Conservation (phyloP, 768 basidiomycete genomes). For the Floccularia luteovirens region DNA sequence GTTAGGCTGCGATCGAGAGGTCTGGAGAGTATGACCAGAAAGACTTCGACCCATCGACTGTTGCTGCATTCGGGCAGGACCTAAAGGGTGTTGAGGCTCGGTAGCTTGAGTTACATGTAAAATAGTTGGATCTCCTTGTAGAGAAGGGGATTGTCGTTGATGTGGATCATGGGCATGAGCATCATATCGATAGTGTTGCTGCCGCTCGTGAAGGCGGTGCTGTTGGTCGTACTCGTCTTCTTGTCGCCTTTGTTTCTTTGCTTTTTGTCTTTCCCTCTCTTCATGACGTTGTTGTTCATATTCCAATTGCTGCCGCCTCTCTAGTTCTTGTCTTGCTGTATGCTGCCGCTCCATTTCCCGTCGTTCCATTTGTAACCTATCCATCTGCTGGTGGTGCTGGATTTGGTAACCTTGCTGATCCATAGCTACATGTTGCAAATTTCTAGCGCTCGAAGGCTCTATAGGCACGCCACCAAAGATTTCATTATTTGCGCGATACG, state of each 20-base stretch:
- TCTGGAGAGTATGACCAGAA: too few relatives aligned
- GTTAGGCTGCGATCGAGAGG: constrained; percentile 13
- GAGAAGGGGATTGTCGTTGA: constrained; percentile 12
- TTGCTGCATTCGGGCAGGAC: too few relatives aligned
- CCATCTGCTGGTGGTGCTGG: constrained; percentile 12
- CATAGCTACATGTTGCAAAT: constrained; percentile 7
- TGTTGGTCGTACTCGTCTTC: constrained; percentile 13
- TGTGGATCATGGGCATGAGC: constrained; percentile 13
- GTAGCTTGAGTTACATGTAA: too few relatives aligned
- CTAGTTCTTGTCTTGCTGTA: constrained; percentile 9
- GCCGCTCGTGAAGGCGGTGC: constrained; percentile 11
- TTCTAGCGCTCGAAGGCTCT: constrained; percentile 5
- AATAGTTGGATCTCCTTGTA: too few relatives aligned
- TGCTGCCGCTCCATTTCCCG: constrained; percentile 13
- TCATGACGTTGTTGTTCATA: constrained; percentile 10
- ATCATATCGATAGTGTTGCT: constrained; percentile 13
- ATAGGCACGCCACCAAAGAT: constrained; percentile 21
- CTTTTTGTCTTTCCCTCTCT: constrained; percentile 12
- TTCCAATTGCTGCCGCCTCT: constrained; percentile 8
- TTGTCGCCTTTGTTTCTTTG: constrained; percentile 11
- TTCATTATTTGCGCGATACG: constrained; percentile 29
- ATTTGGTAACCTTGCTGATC: constrained; percentile 12
- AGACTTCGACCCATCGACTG: too few relatives aligned
- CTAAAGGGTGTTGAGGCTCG: too few relatives aligned
- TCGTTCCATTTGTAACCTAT: constrained; percentile 16